Evolutionary conservation across 2,329 filamentous ascomycete genomes (phyloP).

Genomic region (Exophiala aquamarina): DNA sequence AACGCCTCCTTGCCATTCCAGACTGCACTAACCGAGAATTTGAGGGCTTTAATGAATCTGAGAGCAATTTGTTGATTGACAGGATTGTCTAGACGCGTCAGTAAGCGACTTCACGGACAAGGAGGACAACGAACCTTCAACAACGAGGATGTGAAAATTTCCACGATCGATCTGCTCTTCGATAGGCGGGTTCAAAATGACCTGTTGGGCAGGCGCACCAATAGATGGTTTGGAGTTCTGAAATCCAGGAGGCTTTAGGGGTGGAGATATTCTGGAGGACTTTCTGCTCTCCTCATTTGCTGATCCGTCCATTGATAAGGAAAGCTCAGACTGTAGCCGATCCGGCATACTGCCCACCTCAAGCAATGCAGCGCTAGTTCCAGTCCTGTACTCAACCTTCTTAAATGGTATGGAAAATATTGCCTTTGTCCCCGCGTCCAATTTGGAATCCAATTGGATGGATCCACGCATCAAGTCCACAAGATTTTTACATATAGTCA

Average conservation of each 20-base stretch:
- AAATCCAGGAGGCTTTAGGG: slow-evolving; percentile 26
- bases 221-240: no score
- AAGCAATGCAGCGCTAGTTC: slow-evolving; percentile 53
- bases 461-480: slow-evolving; percentile 75
- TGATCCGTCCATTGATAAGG: slow-evolving; percentile 31
- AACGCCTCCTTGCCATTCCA: slow-evolving; percentile 80
- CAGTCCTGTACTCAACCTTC: slow-evolving; percentile 58
- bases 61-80: slow-evolving; percentile 76
- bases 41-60: slow-evolving; percentile 71
- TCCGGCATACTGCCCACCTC: slow-evolving; percentile 55
- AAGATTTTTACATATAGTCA: slow-evolving; percentile 79
- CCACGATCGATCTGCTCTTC: slow-evolving; percentile 41
- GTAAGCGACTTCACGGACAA: background rate
- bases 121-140: slow-evolving; percentile 52
- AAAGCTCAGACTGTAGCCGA: slow-evolving; percentile 43
- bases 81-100: slow-evolving; percentile 57
- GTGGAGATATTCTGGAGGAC: slow-evolving; percentile 3
- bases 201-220: no score
- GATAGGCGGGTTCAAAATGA: no score
- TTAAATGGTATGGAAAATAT: slow-evolving; percentile 76
- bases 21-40: slow-evolving; percentile 68
- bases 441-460: slow-evolving; percentile 68
- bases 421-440: slow-evolving; percentile 70
- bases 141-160: slow-evolving; percentile 69
- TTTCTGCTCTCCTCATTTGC: slow-evolving; percentile 12